Conservation (phyloP, 306 rosid species). For the Cyclanthera cordifolia region DNA sequence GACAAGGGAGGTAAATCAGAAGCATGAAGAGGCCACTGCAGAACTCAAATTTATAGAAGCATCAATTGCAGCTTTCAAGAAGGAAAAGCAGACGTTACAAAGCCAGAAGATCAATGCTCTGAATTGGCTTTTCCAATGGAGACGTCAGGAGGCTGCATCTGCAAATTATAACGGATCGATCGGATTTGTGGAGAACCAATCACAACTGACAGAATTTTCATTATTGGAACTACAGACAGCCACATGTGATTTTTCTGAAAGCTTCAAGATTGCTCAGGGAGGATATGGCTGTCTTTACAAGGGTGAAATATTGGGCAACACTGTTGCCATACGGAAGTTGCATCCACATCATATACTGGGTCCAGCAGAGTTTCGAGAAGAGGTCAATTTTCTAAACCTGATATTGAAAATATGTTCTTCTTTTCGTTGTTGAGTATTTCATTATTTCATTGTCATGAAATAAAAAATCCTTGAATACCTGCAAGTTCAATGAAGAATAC, state of each 20-base stretch:
- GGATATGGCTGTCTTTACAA: conserved; percentile 67
- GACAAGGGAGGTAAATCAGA: conserved; percentile 42
- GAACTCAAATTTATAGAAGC: conserved; percentile 49
- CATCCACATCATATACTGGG: conserved; percentile 49
- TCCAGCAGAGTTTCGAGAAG: conserved; percentile 57
- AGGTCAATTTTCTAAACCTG: conserved; percentile 28
- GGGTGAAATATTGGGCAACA: conserved; percentile 77
- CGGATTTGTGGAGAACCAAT: conserved; percentile 36
- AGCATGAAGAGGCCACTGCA: conserved; percentile 40
- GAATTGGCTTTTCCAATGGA: conserved; percentile 70
- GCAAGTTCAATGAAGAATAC: not conserved
- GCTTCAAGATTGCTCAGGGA: conserved; percentile 54
- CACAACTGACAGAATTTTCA: conserved; percentile 55
- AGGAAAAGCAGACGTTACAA: conserved; percentile 53
- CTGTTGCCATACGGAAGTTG: conserved; percentile 59
- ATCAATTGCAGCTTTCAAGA: conserved; percentile 47
- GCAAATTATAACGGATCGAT: conserved; percentile 29
- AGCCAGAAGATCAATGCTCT: conserved; percentile 52
- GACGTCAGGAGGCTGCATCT: conserved; percentile 41
- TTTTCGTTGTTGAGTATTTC: not conserved
- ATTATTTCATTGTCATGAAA: not conserved
- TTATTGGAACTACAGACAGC: conserved; percentile 57
- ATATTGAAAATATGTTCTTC: not conserved
- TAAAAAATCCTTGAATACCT: not conserved
- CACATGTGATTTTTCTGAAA: conserved; percentile 70